Evolutionary conservation across 129 eudicot genomes (phyloP).

Genomic region (Scalesia atractyloides): DNA sequence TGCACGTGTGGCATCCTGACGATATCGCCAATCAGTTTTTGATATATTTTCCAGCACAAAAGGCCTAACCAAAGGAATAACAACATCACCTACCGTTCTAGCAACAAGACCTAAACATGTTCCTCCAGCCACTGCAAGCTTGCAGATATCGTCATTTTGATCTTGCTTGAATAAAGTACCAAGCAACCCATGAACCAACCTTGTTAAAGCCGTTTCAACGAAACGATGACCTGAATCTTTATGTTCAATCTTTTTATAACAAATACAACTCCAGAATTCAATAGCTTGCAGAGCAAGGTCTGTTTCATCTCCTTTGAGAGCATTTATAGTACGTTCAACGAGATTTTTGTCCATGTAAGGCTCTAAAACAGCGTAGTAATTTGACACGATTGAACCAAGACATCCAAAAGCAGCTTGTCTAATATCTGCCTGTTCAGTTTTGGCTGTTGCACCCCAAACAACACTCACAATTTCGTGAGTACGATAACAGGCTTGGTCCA

Average conservation of each 20-base stretch:
- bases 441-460: slow-evolving; percentile 64
- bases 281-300: slow-evolving; percentile 83
- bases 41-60: slow-evolving; percentile 75
- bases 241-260: slow-evolving; percentile 79
- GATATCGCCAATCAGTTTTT: slow-evolving; percentile 44
- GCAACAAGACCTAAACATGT: slow-evolving; percentile 94
- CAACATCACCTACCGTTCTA: slow-evolving; percentile 82
- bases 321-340: background rate
- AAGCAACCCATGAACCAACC: slow-evolving; percentile 71
- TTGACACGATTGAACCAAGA: slow-evolving; percentile 76
- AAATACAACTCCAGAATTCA: slow-evolving; percentile 89
- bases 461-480: slow-evolving; percentile 55
- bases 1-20: too few relatives aligned
- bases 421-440: slow-evolving; percentile 62
- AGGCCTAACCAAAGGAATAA: slow-evolving; percentile 89
- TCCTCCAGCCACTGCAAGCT: slow-evolving; percentile 95
- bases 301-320: slow-evolving; percentile 83
- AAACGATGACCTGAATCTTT: slow-evolving; percentile 64
- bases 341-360: too few relatives aligned
- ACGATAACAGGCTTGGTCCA: slow-evolving; percentile 60
- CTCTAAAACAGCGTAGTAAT: too few relatives aligned
- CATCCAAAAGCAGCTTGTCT: slow-evolving; percentile 87
- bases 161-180: slow-evolving; percentile 72
- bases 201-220: slow-evolving; percentile 68
- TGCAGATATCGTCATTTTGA: slow-evolving; percentile 96